Evolutionary conservation across 331 rosid species (phyloP).

Genomic region (Quercus tomentella): DNA sequence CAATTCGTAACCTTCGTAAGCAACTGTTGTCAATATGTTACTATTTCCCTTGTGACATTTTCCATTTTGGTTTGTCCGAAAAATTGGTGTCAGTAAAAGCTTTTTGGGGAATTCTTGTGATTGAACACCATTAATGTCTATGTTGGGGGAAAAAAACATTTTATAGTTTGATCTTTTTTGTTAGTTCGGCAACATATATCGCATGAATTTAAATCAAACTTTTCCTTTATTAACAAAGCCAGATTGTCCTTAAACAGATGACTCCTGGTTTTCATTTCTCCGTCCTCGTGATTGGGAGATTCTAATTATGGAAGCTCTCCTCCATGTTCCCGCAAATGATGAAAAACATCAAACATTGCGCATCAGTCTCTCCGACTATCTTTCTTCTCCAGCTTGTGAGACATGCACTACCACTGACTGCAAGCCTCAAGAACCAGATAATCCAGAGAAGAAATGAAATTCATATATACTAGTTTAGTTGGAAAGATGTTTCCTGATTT

Average conservation of each 20-base stretch:
- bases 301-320: constrained; percentile 85
- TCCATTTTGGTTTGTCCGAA: not conserved
- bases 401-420: constrained; percentile 39
- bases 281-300: constrained; percentile 83
- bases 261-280: constrained; percentile 68
- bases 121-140: too few relatives aligned
- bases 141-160: not conserved
- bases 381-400: constrained; percentile 31
- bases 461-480: not conserved
- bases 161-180: not conserved
- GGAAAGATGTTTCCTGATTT: not conserved
- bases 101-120: not conserved
- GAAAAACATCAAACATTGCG: constrained; percentile 61
- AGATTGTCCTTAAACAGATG: constrained; percentile 37
- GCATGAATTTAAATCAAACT: not conserved
- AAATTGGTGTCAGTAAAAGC: not conserved
- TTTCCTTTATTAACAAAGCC: not conserved
- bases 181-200: not conserved
- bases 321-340: constrained; percentile 82
- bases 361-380: constrained; percentile 42
- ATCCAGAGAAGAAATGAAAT: constrained; percentile 24
- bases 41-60: not conserved
- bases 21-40: not conserved
- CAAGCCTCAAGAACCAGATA: constrained; percentile 13
- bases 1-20: not conserved